Base-by-base conservation (phyloP, 2,329 filamentous ascomycete genomes). In the Epichloe coenophiala region DNA sequence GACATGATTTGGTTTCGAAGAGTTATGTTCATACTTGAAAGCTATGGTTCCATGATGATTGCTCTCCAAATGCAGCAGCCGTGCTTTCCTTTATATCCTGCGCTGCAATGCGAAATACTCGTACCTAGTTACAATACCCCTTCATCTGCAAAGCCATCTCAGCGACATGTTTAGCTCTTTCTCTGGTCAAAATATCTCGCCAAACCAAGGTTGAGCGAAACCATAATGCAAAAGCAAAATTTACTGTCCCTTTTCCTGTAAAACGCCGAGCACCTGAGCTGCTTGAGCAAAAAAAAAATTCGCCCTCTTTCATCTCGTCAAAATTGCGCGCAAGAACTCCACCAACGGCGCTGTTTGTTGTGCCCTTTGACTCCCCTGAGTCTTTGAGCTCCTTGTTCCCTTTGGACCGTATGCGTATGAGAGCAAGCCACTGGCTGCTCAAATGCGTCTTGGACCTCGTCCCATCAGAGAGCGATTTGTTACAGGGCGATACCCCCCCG, bases 251-350 rank as follows among this genome's bases (percentile, higher is more conserved):
- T 43, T 43, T 11, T 51, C 42, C 27, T 47, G 12, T 39, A 37
- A 49, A 51, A 52, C 50, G 50, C 50, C 50, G 19, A 49, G 50
- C 50, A 49, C 47, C 50, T 41, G 31, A 46, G 46, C 50, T 49
- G 21, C 47, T 37, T 39, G 11, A 15, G 39, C 47, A 49, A 23
- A 38, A 15, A 39, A 17, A 17, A 17, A 17, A 17, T 1, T 31
- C 13, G 17, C 15, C 49, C 7, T 50, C n/a, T 6, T 47, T 17
- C 19, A 45, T 23, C 27, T 23, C 33, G 37, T 39, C 41, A n/a
- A 42, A 3, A 8, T 33, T 44, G 13, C 6, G 21, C 21, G 12
- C 41, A 42, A 17, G 8, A 23, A 47, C 8, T 19, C 23, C 19
- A 23, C 11, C 5, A 33, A 33, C 8, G n/a, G 5, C 23, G 17